Base-by-base conservation (phyloP, 2,329 filamentous ascomycete genomes). In the Xylariaceae sp. region DNA sequence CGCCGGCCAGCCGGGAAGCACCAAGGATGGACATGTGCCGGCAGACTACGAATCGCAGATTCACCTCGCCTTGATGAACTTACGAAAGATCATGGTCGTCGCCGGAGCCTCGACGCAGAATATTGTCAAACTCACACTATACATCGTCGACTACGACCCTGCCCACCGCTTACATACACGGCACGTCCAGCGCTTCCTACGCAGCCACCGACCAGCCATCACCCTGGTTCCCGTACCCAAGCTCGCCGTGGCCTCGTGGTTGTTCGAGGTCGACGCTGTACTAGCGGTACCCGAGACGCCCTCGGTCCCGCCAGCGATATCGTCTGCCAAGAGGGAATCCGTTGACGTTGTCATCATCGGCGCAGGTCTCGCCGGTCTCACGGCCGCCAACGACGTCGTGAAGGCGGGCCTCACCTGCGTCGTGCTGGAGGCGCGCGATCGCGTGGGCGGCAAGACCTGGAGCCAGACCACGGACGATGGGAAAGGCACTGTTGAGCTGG, bases 391-490 rank as follows among this genome's bases (percentile, higher is more conserved):
- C 7, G 50, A 57, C 1, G 45, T 71, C 3, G 52, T 63, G 3
- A 38, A 53, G 1, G 61, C 62, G 0, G 67, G 67, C 1, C 52
- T 71, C 4, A 64, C 63, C 0, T 59, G 62, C n/a, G 42, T 68
- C 0, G 62, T 78, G 0, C 56, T 78, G 1, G 75, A 78, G 48
- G 73, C 73, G 2, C 61, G 67, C 4, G 63, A 73, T 31, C 64
- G 71, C 0, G 69, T 77, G 0, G 74, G 74, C 0, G 74, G 75
- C 6, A 78, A 78, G 55, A 74, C 70, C 0, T 72, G 63, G 58
- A 71, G 64, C 3, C 43, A 59, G 3, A 54, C 59, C 1, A 46
- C 61, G 8, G 49, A 59, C 1, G 44, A 57, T 26, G 64, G 53
- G 19, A 57, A 55, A 3, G 69, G 68, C 0, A 44, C 60, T 0